These are phyloP conservation scores for Oryza brachyantha DNA, from an alignment of 176 grass and related monocot genomes.

Conservation along the genomic window DNA sequence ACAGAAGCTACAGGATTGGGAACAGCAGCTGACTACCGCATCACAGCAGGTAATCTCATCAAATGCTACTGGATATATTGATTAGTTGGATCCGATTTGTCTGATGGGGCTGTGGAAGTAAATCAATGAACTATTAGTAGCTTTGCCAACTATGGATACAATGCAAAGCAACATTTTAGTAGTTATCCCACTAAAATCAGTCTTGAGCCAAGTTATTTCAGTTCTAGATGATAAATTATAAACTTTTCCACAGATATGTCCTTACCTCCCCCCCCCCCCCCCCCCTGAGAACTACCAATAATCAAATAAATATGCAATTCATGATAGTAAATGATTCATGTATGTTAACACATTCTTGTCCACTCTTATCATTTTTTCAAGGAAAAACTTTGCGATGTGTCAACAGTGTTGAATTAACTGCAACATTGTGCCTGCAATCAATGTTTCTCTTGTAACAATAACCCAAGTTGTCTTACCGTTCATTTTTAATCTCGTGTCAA, in stretches of 20 bases:
- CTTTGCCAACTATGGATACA: neutral
- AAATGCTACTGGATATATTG: neutral
- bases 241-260: neutral
- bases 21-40: slow-evolving; percentile 61
- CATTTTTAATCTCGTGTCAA: neutral
- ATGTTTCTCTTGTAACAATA: neutral
- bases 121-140: neutral
- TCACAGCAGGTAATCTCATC: slow-evolving; percentile 69
- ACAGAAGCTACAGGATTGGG: slow-evolving; percentile 76
- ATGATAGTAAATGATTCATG: neutral
- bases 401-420: neutral
- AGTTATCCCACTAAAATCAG: neutral
- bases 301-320: neutral
- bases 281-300: neutral
- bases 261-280: neutral
- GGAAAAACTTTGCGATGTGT: neutral
- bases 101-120: neutral
- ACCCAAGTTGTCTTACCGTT: neutral
- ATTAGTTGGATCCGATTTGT: neutral
- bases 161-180: neutral
- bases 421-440: neutral
- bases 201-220: neutral
- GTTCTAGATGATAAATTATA: neutral
- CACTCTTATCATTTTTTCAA: neutral
- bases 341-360: neutral